Evolutionary conservation across 176 grass and related monocot genomes (phyloP), one percentile per base, ranked within the genome.

Genomic region (Oryza rufipogon): DNA sequence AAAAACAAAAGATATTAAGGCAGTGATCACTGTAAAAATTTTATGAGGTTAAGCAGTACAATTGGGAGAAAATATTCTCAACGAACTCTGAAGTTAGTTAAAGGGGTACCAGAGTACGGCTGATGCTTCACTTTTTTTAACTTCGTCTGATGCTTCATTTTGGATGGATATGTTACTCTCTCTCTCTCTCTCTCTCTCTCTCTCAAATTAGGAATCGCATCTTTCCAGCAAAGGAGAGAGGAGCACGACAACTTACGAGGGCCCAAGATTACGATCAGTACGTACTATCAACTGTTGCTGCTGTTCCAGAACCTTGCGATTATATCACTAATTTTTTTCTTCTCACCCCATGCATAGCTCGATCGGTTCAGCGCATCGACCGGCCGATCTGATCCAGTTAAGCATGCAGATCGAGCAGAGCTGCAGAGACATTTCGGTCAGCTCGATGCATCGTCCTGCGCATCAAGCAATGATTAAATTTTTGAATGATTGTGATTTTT

Each of bases 401-500:
- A 65, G 64, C 83, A 28, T 28, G 28, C 28, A 72, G 15, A 41
- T 41, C 39, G 39, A 26, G 68, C 9, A 58, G 54, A 58, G 54
- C 54, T 58, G 54, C 54, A 58, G 54, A 58, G 54, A 58, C 2
- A 20, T 58, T 6, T 38, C 36, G 16, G 20, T 56, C 52, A 61
- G 75, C 72, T 76, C 20, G 45, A 42, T 81, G 6, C 2, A 10
- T 41, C 38, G 60, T 80, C 63, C 28, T 38, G 75, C 64, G 39
- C 71, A 34, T 28, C 71, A 71, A 72, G 39, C 71, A 76, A 88
- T 89, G 65, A 81, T 89, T 49, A 46, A 48, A 4, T 39, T 28
- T n/a, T 28, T 28, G 64, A 80, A 89, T 89, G 76, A 85, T 81
- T 70, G 48, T 80, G 64, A 54, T 71, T 76, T 84, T 81, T 65